Percentiles rank a stretch among this genome's conserved stretches.
These are phyloP conservation scores for Harringtonia aguacate DNA, from an alignment of 2,329 filamentous ascomycete species.

Conservation along the genomic window DNA sequence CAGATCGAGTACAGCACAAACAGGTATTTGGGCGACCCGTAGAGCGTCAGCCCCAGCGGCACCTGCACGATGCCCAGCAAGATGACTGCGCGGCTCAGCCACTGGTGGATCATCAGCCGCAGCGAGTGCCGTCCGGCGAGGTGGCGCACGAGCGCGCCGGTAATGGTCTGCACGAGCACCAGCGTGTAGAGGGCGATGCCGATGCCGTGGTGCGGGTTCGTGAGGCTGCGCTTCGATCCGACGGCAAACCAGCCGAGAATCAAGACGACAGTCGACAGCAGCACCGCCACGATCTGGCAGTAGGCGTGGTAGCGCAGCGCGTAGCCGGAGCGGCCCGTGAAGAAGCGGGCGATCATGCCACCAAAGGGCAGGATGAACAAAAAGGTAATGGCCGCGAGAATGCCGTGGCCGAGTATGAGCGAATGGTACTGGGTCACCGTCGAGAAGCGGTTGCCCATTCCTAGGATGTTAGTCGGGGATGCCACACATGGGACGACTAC, in stretches of 20 bases:
- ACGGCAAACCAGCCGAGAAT: constrained; percentile 71
- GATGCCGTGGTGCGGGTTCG: constrained; percentile 79
- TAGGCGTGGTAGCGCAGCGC: constrained; percentile 64
- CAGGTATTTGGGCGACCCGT: constrained; percentile 74
- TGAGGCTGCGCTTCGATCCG: constrained; percentile 57
- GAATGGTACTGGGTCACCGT: constrained; percentile 58
- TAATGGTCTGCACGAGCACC: constrained; percentile 59
- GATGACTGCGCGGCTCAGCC: constrained; percentile 69
- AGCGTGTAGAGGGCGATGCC: constrained; percentile 68
- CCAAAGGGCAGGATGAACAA: constrained; percentile 62
- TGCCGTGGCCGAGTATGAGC: constrained; percentile 60
- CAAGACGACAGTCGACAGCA: constrained; percentile 60
- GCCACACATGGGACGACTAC: too few species aligned
- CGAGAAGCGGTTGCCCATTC: constrained; percentile 74
- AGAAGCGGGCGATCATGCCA: constrained; percentile 66
- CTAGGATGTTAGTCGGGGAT: constrained; percentile 33
- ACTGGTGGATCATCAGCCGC: constrained; percentile 66
- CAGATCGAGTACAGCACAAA: constrained; percentile 83
- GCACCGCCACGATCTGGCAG: constrained; percentile 57
- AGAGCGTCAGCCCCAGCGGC: constrained; percentile 79
- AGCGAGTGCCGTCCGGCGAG: constrained; percentile 38
- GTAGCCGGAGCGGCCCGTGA: constrained; percentile 47
- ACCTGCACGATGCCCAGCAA: constrained; percentile 80
- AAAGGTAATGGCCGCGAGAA: constrained; percentile 64
- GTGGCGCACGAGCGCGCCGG: constrained; percentile 51